phyloP scores from a whole-genome alignment of 441 rosid species.

The Corymbia citriodora region DNA sequence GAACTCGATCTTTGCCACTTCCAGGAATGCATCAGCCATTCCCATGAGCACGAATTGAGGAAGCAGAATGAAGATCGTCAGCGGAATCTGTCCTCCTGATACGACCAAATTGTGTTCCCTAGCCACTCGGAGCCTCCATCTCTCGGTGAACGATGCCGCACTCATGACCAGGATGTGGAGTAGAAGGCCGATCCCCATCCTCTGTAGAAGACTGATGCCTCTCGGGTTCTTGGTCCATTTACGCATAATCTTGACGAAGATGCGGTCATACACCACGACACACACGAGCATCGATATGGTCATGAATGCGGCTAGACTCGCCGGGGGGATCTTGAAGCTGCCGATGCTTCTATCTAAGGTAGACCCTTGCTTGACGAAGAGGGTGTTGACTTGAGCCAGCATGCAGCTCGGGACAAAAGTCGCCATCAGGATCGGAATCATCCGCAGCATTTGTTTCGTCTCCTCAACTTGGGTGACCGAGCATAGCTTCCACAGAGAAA shows the following conservation, averaged over 20 bases:
- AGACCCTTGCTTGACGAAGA: slow-evolving; percentile 85
- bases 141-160: slow-evolving; percentile 45
- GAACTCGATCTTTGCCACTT: slow-evolving; percentile 78
- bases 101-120: slow-evolving; percentile 40
- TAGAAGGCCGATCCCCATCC: slow-evolving; percentile 72
- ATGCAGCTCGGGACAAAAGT: slow-evolving; percentile 72
- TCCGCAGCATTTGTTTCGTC: slow-evolving; percentile 78
- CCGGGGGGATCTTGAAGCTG: slow-evolving; percentile 60
- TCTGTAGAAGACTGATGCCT: slow-evolving; percentile 75
- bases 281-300: slow-evolving; percentile 64
- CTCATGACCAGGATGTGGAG: slow-evolving; percentile 61
- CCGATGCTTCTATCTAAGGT: slow-evolving; percentile 55
- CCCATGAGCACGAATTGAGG: slow-evolving; percentile 91
- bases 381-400: slow-evolving; percentile 62
- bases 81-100: slow-evolving; percentile 42
- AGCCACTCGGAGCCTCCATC: slow-evolving; percentile 50
- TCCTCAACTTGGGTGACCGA: slow-evolving; percentile 83
- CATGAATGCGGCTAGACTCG: slow-evolving; percentile 60
- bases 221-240: slow-evolving; percentile 60
- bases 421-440: slow-evolving; percentile 60
- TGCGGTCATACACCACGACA: slow-evolving; percentile 55
- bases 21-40: slow-evolving; percentile 69
- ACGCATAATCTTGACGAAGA: slow-evolving; percentile 7
- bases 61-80: slow-evolving; percentile 60
- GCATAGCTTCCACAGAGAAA: slow-evolving; percentile 54